A percentile compares a stretch with the other conserved stretches of the same genome.
Conservation (phyloP, 345 rosid species). For the Salix dunnii region DNA sequence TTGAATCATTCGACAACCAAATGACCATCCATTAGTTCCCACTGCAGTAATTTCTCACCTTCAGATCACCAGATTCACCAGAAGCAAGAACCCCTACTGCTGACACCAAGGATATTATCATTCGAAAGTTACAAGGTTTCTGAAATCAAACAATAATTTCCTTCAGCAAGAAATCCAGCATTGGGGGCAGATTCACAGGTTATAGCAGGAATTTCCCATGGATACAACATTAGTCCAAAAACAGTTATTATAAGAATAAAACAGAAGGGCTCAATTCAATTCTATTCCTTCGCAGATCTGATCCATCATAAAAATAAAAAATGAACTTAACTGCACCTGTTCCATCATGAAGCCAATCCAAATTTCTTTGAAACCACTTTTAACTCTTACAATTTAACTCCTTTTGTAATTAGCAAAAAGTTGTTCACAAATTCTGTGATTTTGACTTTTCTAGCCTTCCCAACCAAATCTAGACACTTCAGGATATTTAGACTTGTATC, state of each 20-base stretch:
- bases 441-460: no score
- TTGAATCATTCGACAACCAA: conserved; percentile 3
- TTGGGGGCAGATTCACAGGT: neutral
- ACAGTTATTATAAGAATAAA: neutral
- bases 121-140: conserved; percentile 61
- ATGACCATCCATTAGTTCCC: conserved; percentile 2
- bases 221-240: neutral
- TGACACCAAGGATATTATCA: conserved; percentile 54
- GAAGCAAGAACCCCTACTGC: conserved; percentile 53
- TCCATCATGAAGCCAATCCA: no score
- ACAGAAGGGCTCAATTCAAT: neutral
- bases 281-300: neutral
- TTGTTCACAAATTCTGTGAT: no score
- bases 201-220: neutral
- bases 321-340: no score
- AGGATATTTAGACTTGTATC: no score
- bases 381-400: no score
- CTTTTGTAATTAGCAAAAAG: no score
- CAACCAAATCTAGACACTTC: no score
- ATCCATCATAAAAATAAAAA: no score
- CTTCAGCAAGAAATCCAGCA: conserved; percentile 7
- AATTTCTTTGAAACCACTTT: no score
- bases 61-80: conserved; percentile 41
- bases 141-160: conserved; percentile 27
- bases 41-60: conserved; percentile 48